phyloP scores from a whole-genome alignment of 2,329 filamentous ascomycete genomes.

The Verticillium nubilum region DNA sequence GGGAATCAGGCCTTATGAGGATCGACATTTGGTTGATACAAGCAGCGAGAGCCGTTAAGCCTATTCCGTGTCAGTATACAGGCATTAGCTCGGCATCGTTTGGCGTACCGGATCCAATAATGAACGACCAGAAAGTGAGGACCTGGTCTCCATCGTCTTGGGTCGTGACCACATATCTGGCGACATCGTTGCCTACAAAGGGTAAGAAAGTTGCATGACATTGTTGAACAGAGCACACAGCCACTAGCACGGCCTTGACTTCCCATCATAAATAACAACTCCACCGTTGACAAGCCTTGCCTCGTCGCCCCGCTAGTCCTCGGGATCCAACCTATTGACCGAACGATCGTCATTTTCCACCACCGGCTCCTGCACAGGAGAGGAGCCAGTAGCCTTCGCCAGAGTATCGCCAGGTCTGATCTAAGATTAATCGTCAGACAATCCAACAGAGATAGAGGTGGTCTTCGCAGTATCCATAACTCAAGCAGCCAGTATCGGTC shows the following conservation, averaged over 20 bases:
- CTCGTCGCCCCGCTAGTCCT: neutral
- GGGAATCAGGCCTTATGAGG: neutral
- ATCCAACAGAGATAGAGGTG: neutral
- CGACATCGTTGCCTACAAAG: slow-evolving; percentile 5
- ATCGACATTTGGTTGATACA: slow-evolving; percentile 9
- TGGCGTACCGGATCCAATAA: slow-evolving; percentile 6
- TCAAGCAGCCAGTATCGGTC: neutral
- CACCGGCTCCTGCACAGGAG: neutral
- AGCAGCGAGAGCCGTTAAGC: slow-evolving; percentile 7
- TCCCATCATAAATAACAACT: slow-evolving; percentile 3
- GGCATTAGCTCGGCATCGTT: no score
- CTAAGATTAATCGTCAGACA: neutral
- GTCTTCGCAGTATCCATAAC: neutral
- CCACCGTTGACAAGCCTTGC: slow-evolving; percentile 4
- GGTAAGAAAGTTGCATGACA: neutral
- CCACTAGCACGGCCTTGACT: neutral
- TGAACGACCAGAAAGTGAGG: slow-evolving; percentile 7
- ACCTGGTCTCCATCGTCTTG: slow-evolving; percentile 6
- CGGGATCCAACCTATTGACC: neutral
- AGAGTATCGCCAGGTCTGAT: neutral
- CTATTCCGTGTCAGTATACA: neutral
- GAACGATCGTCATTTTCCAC: neutral
- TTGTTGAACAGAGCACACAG: neutral
- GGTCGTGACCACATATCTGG: slow-evolving; percentile 6
- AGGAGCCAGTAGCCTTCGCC: neutral